phyloP scores from a whole-genome alignment of 2,329 filamentous ascomycete genomes.

The Elsinoe australis region DNA sequence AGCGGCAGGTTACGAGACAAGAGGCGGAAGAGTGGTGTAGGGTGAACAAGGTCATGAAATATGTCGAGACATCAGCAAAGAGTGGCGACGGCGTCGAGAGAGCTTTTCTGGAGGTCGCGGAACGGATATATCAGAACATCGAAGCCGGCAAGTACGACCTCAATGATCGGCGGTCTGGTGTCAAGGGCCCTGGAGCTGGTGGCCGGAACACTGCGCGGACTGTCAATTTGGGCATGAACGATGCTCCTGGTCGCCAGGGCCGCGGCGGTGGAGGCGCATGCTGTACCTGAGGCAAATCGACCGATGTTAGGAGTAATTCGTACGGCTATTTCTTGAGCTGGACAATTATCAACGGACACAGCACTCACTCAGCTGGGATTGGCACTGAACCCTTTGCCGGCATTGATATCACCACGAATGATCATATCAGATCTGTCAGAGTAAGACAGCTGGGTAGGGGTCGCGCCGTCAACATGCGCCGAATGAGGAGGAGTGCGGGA shows the following conservation, averaged over 20 bases:
- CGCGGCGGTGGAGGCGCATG: background rate
- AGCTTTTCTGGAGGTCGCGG: slow-evolving; percentile 87
- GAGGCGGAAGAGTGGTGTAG: slow-evolving; percentile 89
- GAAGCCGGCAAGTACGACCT: slow-evolving; percentile 91
- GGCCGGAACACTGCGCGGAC: slow-evolving; percentile 35
- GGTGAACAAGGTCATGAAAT: slow-evolving; percentile 77
- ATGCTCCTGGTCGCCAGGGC: slow-evolving; percentile 1
- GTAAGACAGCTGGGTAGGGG: too few species aligned
- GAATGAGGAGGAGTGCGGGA: too few species aligned
- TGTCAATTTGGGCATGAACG: slow-evolving; percentile 39
- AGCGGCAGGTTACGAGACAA: slow-evolving; percentile 68
- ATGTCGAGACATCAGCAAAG: slow-evolving; percentile 95
- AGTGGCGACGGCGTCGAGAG: slow-evolving; percentile 88
- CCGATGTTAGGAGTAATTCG: background rate
- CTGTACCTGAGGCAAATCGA: background rate
- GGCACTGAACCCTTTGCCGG: too few species aligned
- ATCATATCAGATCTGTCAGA: too few species aligned
- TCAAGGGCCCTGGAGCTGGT: slow-evolving; percentile 60
- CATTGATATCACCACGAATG: too few species aligned
- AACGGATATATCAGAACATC: slow-evolving; percentile 94
- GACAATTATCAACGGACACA: too few species aligned
- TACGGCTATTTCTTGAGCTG: too few species aligned
- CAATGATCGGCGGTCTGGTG: slow-evolving; percentile 83
- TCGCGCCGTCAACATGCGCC: too few species aligned
- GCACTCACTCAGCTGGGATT: too few species aligned